These are phyloP conservation scores for Heterobasidion occidentale DNA, from an alignment of 1,284 basidiomycete genomes.

Conservation along the genomic window DNA sequence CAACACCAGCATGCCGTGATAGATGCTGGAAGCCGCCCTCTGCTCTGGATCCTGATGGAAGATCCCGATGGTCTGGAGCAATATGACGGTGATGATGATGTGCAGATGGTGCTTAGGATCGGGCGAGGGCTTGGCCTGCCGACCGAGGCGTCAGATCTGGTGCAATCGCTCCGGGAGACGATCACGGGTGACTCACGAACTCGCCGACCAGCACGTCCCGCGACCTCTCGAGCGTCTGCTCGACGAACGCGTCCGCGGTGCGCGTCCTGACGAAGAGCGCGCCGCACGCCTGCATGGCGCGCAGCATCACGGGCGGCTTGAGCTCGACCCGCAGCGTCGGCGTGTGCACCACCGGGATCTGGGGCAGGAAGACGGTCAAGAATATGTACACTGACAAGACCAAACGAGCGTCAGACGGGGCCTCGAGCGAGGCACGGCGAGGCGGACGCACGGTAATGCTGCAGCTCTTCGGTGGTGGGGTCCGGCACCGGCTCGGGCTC, in stretches of 20 bases:
- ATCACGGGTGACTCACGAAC: constrained; percentile 19
- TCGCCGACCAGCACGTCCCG: constrained; percentile 25
- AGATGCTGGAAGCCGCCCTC: constrained; percentile 25
- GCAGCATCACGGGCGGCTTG: constrained; percentile 40
- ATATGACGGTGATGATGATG: constrained; percentile 31
- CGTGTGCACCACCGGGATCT: constrained; percentile 47
- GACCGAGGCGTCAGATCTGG: not conserved
- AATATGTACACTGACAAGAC: constrained; percentile 37
- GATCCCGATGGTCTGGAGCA: constrained; percentile 28
- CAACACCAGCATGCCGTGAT: constrained; percentile 30
- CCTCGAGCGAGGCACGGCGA: not conserved
- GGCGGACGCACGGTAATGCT: constrained; percentile 17
- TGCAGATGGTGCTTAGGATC: constrained; percentile 33
- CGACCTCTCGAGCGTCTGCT: constrained; percentile 17
- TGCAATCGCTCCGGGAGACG: not conserved
- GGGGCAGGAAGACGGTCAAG: constrained; percentile 42
- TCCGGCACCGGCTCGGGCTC: constrained; percentile 3
- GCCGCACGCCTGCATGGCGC: constrained; percentile 36
- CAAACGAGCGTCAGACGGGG: not conserved
- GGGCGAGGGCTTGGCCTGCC: constrained; percentile 31
- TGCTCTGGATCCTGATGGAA: constrained; percentile 26
- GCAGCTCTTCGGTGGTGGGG: constrained; percentile 10
- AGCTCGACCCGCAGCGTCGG: constrained; percentile 41
- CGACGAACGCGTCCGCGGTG: constrained; percentile 23
- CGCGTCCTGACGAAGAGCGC: constrained; percentile 26